Percentiles rank a stretch among this genome's conserved stretches.
phyloP scores from a whole-genome alignment of 2,329 filamentous ascomycete genomes.

The Simplicillium aogashimaense region DNA sequence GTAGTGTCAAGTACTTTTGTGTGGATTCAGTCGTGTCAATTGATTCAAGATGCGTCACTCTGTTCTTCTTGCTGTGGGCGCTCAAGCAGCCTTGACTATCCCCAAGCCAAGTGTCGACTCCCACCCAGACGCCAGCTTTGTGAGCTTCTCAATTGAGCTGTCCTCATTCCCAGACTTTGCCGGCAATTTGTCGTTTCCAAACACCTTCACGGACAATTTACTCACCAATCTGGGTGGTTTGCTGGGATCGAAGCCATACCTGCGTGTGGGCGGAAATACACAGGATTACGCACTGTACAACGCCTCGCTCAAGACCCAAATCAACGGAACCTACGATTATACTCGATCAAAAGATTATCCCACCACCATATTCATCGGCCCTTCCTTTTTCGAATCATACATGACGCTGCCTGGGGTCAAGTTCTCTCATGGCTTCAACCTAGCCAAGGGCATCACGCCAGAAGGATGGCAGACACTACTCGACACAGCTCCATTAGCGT shows the following conservation, averaged over 20 bases:
- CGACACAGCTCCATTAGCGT: slow-evolving; percentile 45
- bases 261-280: slow-evolving; percentile 57
- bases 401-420: slow-evolving; percentile 42
- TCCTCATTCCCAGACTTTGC: slow-evolving; percentile 40
- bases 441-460: slow-evolving; percentile 34
- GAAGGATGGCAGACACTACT: slow-evolving; percentile 40
- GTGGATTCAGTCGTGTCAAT: not conserved
- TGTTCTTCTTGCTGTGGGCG: too few species aligned
- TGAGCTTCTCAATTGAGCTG: slow-evolving; percentile 42
- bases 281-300: slow-evolving; percentile 57
- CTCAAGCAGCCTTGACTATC: too few species aligned
- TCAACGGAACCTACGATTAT: slow-evolving; percentile 41
- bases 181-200: slow-evolving; percentile 45
- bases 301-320: slow-evolving; percentile 34
- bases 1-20: too few species aligned
- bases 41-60: not conserved
- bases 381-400: slow-evolving; percentile 55
- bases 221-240: slow-evolving; percentile 45
- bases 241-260: slow-evolving; percentile 45
- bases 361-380: slow-evolving; percentile 48
- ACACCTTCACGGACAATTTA: slow-evolving; percentile 50
- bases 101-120: slow-evolving; percentile 4
- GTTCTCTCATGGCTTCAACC: slow-evolving; percentile 54
- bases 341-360: slow-evolving; percentile 47
- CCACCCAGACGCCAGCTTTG: slow-evolving; percentile 25